Base-by-base conservation (phyloP, 345 rosid species). In the Eucalyptus regnans region DNA sequence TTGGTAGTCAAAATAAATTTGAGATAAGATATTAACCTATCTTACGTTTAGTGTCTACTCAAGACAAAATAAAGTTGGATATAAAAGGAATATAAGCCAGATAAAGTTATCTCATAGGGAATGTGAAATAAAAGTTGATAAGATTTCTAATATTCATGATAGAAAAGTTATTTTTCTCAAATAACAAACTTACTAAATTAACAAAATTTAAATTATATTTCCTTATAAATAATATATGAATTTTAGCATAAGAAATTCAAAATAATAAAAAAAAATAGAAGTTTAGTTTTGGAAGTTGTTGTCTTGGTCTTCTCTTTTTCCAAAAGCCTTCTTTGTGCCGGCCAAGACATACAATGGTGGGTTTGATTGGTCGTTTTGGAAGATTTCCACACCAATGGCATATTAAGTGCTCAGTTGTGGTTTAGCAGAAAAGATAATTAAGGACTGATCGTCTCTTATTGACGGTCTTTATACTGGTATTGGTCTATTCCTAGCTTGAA, bases 111-210 rank as follows among this genome's bases (percentile, higher is more conserved):
- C 4, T 52, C 23, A 52, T 52, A 52, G 9, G 3, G 23, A 52
- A 52, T 7, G 0, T 52, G 22, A 52, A 22, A 52, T 52, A 52
- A 52, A 52, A 18, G 23, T 52, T 0, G 4, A 52, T 52, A 52
- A 0, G 2, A 52, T 52, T 52, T 52, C 0, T 18, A 3, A 3
- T 52, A 52, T 17, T 17, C 0, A 52, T 52, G 4, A 0, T 52
- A 52, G 56, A 51, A 51, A 51, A 51, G 4, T 51, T 51, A 51
- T 51, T 51, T 51, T 51, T 51, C 22, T 51, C 9, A 51, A 51
- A 51, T 51, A 51, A 51, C 4, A 51, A 51, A 51, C 0, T 51
- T 51, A 51, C 22, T 17, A 17, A 51, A 51, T 51, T 51, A 51
- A 51, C 0, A 51, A 51, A 51, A 51, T 17, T 17, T 3, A 51